Evolutionary conservation across 1,139 yeast species (phyloP).

Genomic region (Pichia cactophila): DNA sequence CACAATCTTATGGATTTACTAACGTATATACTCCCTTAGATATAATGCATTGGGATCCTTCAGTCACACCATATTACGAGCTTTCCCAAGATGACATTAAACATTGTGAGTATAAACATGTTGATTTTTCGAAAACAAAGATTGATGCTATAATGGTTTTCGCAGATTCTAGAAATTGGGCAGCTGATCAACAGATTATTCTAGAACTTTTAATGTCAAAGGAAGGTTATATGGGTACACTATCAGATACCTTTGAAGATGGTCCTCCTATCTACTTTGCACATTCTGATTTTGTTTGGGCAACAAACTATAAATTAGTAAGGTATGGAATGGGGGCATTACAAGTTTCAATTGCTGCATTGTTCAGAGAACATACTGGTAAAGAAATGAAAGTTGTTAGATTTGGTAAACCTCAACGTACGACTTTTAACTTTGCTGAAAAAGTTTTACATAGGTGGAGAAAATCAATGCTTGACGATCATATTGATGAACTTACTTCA

Average conservation of each 20-base stretch:
- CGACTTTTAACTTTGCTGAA: conserved; percentile 73
- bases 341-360: conserved; percentile 76
- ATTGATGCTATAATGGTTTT: conserved; percentile 72
- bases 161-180: conserved; percentile 85
- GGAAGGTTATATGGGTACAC: conserved; percentile 77
- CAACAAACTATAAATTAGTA: conserved; percentile 70
- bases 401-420: conserved; percentile 81
- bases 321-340: conserved; percentile 89
- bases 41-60: conserved; percentile 77
- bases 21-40: conserved; percentile 75
- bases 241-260: conserved; percentile 58
- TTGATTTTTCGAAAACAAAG: conserved; percentile 54
- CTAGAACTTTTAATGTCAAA: conserved; percentile 67
- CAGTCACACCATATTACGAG: conserved; percentile 73
- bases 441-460: conserved; percentile 72
- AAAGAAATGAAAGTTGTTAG: conserved; percentile 66
- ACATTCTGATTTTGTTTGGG: conserved; percentile 85
- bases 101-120: conserved; percentile 45
- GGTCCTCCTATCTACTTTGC: conserved; percentile 82
- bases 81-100: conserved; percentile 61
- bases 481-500: conserved; percentile 47
- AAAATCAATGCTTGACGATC: conserved; percentile 66
- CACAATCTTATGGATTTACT: conserved; percentile 68
- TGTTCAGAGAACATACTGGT: conserved; percentile 75
- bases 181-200: conserved; percentile 82